phyloP scores from a whole-genome alignment of 2,329 filamentous ascomycete genomes.

The Epichloe aotearoae region DNA sequence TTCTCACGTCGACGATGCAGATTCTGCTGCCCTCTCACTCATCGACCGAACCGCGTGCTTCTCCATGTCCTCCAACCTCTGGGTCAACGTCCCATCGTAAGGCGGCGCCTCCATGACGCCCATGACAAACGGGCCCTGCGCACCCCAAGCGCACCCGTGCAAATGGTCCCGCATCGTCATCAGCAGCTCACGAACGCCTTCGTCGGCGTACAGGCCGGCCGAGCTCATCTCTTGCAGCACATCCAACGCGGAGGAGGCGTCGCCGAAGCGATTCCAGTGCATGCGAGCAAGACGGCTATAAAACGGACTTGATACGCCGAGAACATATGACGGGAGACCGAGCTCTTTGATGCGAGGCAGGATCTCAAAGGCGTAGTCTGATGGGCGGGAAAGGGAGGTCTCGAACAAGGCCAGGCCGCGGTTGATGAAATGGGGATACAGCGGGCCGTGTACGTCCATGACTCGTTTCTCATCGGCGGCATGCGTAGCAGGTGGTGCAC shows the following conservation, averaged over 20 bases:
- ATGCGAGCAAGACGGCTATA: slow-evolving; percentile 54
- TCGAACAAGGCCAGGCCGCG: slow-evolving; percentile 44
- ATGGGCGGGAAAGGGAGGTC: slow-evolving; percentile 41
- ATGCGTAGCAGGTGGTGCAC: neutral
- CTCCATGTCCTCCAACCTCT: slow-evolving; percentile 16
- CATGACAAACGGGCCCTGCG: slow-evolving; percentile 25
- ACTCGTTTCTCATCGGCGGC: slow-evolving; percentile 20
- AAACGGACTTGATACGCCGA: slow-evolving; percentile 56
- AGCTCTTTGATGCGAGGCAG: slow-evolving; percentile 55
- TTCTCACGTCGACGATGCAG: neutral
- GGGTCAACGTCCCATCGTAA: slow-evolving; percentile 17
- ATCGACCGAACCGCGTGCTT: slow-evolving; percentile 1
- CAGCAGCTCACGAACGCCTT: slow-evolving; percentile 16
- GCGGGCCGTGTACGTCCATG: slow-evolving; percentile 46
- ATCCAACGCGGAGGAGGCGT: slow-evolving; percentile 39
- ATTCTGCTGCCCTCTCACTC: neutral
- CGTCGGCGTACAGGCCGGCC: slow-evolving; percentile 45
- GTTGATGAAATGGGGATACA: slow-evolving; percentile 47
- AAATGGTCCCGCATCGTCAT: slow-evolving; percentile 19
- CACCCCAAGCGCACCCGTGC: slow-evolving; percentile 22
- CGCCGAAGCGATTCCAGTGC: slow-evolving; percentile 47
- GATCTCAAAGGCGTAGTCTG: slow-evolving; percentile 44
- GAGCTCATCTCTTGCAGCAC: slow-evolving; percentile 54
- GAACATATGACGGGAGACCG: slow-evolving; percentile 55
- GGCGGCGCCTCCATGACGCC: slow-evolving; percentile 24